Evolutionary conservation across 2,329 filamentous ascomycete genomes (phyloP), one percentile per base, ranked within the genome.

Genomic region (Fusarium nurragi): DNA sequence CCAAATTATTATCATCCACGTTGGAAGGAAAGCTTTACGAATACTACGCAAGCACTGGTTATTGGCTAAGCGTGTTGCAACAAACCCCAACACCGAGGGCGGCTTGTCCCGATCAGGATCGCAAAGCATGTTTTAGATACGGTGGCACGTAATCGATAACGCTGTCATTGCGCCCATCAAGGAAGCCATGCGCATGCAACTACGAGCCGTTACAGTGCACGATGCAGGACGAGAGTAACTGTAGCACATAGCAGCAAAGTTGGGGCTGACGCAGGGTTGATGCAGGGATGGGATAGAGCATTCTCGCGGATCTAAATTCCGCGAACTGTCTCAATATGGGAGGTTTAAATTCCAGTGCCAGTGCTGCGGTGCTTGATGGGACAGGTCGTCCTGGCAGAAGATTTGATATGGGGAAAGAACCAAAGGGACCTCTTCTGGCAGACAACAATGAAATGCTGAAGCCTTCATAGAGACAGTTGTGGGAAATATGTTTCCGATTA

Each of bases 211-310:
- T 53, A 51, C 40, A 26, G 6, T 26, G 30, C 45, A 26, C 30
- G 22, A 50, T 34, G 28, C 23, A 45, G 30, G 18, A 38, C 48
- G 30, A 49, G 36, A 40, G 26, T 41, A 49, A 45, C 21, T 3
- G 45, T 49, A 43, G 38, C 38, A 47, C 43, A 54, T 25, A 28
- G n/a, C 54, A 43, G 40, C n/a, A 49, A 32, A 51, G 49, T 44
- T 40, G 26, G 37, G 26, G 12, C 22, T 16, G 26, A 46, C 48
- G 60, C 51, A 67, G 64, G 60, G 64, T 54, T 47, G 41, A 59
- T 37, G 65, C 41, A 67, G 53, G 64, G 64, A 62, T 67, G 30
- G 13, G 38, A 37, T 43, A 68, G 28, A 45, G 46, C 47, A 65
- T 68, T 50, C 48, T 65, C 46, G 37, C 21, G 44, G 46, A 28